Evolutionary conservation across 257 asterid genomes (phyloP).

Genomic region (Capsicum baccatum): DNA sequence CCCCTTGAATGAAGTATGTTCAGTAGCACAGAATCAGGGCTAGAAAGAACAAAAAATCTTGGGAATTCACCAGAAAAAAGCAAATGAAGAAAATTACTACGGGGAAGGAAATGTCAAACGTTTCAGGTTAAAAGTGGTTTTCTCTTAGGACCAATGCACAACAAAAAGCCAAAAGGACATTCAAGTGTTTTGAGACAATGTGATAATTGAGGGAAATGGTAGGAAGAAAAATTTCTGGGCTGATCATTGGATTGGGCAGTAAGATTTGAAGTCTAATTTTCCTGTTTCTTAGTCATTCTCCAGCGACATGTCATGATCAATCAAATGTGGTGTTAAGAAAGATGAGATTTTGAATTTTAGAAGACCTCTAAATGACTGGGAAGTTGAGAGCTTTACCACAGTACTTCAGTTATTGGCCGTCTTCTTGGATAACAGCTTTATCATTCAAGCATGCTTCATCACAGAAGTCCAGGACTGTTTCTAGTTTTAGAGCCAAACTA

Average conservation of each 20-base stretch:
- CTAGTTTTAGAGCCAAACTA: slow-evolving; percentile 18
- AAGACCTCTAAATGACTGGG: too few species aligned
- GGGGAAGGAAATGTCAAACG: background rate
- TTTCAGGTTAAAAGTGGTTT: background rate
- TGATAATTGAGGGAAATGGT: background rate
- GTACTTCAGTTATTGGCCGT: too few species aligned
- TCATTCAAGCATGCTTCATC: slow-evolving; percentile 23
- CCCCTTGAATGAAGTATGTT: background rate
- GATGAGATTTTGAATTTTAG: too few species aligned
- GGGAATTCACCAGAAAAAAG: background rate
- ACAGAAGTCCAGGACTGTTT: background rate
- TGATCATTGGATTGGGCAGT: background rate
- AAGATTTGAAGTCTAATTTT: too few species aligned
- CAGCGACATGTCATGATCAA: too few species aligned
- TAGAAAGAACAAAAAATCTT: background rate
- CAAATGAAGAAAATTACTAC: background rate
- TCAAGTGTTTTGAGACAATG: background rate
- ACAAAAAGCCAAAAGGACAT: background rate
- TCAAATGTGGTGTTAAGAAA: too few species aligned
- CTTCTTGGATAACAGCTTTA: slow-evolving; percentile 27
- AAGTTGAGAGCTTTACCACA: too few species aligned
- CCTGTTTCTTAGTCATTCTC: too few species aligned
- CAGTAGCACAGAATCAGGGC: background rate
- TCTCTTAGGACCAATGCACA: background rate
- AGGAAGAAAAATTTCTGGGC: background rate